Percentiles rank a stretch among this genome's conserved stretches.
phyloP scores from a whole-genome alignment of 2,329 filamentous ascomycete genomes.

The Botryotinia narcissicola region DNA sequence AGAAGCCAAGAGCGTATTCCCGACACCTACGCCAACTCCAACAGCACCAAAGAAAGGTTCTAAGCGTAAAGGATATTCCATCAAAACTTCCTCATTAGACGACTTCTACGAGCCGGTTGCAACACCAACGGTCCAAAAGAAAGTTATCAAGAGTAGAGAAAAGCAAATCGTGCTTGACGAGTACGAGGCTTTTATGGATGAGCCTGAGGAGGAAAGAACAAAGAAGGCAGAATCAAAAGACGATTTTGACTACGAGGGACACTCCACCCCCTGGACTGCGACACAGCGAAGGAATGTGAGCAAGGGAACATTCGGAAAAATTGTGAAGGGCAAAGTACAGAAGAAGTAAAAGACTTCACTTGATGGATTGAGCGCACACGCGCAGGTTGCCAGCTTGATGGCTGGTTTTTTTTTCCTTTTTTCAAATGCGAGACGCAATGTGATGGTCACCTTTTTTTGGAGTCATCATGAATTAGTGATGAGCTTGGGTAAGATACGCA shows the following conservation, averaged over 20 bases:
- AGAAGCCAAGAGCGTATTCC: rapidly evolving
- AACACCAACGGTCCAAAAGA: background rate
- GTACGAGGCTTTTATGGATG: background rate
- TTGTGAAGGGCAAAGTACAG: rapidly evolving
- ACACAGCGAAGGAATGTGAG: background rate
- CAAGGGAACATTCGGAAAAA: background rate
- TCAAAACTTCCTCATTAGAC: too few relatives aligned
- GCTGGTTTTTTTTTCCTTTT: background rate
- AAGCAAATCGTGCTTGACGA: background rate
- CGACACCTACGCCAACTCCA: background rate
- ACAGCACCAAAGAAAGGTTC: too few relatives aligned
- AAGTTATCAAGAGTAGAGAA: background rate
- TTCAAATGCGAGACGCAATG: too few relatives aligned
- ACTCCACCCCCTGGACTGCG: background rate
- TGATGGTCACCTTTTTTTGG: too few relatives aligned
- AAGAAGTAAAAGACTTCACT: too few relatives aligned
- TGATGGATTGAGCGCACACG: background rate
- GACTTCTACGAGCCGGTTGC: background rate
- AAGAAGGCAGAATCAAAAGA: background rate
- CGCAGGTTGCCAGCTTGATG: background rate
- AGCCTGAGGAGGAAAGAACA: rapidly evolving
- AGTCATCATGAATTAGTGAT: too few relatives aligned
- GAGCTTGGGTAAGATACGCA: too few relatives aligned
- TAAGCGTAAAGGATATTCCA: too few relatives aligned
- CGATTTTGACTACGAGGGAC: background rate